Evolutionary conservation across 306 rosid species (phyloP), one percentile per base, ranked within the genome.

Genomic region (Cicer cuneatum): DNA sequence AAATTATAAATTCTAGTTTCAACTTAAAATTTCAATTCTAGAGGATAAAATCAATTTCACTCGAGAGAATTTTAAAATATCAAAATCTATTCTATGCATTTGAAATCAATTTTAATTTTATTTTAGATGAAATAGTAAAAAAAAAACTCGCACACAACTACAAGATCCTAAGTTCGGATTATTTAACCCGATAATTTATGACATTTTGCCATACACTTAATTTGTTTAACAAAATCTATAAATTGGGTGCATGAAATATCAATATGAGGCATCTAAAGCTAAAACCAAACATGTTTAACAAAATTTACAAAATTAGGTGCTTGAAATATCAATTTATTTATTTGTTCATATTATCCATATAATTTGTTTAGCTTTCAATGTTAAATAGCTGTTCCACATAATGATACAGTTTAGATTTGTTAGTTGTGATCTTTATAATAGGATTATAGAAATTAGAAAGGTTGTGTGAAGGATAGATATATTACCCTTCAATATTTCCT

Each of bases 401-500:
- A 5, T 39, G 42, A 39, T 39, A 39, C 0, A 39, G 8, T 39
- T 39, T 39, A 39, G 42, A 39, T 6, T 5, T 61, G 40, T 7
- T 58, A 58, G 40, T 24, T 39, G 29, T 21, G 29, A 21, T 21
- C 29, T 21, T 21, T 21, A 21, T 24, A 24, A 24, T 24, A 24
- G 33, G 33, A 40, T 40, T 40, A 43, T 19, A 8, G 2, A 69
- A 37, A 70, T 11, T 71, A 24, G 5, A 72, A 59, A 61, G 5
- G 37, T 21, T 42, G 46, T 69, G 65, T 29, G 72, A 66, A 64
- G 70, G 67, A 72, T 53, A 78, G 67, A 67, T 53, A 10, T 21
- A 66, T 82, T 86, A 93, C 98, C 97, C 98, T 76, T 93, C 96
- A 64, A 80, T 88, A 84, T 87, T 93, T 84, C 82, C 86, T 42